Evolutionary conservation across 2,329 filamentous ascomycete species (phyloP).

Genomic region (Annulohypoxylon truncatum): DNA sequence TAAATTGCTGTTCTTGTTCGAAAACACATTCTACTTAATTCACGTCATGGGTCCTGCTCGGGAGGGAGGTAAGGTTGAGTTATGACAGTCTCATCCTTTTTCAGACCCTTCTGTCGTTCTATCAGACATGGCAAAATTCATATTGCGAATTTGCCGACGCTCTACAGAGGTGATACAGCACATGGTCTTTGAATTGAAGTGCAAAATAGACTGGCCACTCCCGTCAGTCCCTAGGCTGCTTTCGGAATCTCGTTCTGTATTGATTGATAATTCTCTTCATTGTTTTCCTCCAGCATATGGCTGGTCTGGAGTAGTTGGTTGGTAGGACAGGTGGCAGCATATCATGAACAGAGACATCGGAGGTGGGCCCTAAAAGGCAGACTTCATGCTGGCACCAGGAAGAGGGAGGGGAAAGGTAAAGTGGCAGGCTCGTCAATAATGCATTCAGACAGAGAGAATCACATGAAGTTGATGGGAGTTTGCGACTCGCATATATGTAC

Average conservation of each 20-base stretch:
- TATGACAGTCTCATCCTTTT: conserved; percentile 27
- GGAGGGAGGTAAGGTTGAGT: conserved; percentile 27
- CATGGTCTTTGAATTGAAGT: conserved; percentile 42
- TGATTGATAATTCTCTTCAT: conserved; percentile 52
- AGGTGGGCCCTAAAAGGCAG: conserved; percentile 37
- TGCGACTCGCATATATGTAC: conserved; percentile 42
- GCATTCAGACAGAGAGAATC: conserved; percentile 41
- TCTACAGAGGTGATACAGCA: conserved; percentile 46
- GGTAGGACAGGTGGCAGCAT: conserved; percentile 39
- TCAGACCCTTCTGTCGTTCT: conserved; percentile 27
- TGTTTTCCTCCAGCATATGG: conserved; percentile 44
- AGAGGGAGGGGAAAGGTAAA: conserved; percentile 34
- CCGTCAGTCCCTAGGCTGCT: conserved; percentile 49
- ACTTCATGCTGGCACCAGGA: conserved; percentile 37
- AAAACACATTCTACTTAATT: conserved; percentile 33
- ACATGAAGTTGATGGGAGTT: conserved; percentile 41
- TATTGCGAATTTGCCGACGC: conserved; percentile 45
- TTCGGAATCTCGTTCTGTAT: conserved; percentile 51
- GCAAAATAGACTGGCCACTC: conserved; percentile 52
- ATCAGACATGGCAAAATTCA: conserved; percentile 32
- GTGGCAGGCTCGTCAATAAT: conserved; percentile 40
- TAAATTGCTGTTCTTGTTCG: conserved; percentile 60
- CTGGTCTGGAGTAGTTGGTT: conserved; percentile 43
- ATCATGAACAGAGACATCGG: conserved; percentile 40
- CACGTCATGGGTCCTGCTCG: conserved; percentile 23